A percentile compares a stretch with the other conserved stretches of the same genome.
Conservation (phyloP, 208 protist genomes). For the Tritrichomonas foetus region DNA sequence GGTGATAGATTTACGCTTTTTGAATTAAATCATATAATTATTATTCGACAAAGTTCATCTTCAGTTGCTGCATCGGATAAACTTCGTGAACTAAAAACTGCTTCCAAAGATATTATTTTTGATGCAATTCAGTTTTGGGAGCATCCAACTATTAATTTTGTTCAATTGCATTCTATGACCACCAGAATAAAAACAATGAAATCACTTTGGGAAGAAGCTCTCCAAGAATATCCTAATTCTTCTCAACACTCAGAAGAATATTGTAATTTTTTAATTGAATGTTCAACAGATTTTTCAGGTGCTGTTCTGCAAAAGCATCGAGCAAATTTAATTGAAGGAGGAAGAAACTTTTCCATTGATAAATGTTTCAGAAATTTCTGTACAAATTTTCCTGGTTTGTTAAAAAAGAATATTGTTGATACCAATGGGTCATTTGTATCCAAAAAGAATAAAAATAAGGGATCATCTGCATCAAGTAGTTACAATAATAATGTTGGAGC, state of each 20-base stretch:
- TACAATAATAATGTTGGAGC: no score
- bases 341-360: not conserved
- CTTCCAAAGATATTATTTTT: no score
- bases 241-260: not conserved
- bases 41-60: no score
- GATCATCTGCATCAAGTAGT: no score
- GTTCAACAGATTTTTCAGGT: not conserved
- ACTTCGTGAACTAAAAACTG: no score
- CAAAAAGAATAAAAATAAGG: not conserved
- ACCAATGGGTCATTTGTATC: not conserved
- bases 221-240: not conserved
- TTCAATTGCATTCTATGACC: no score
- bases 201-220: not conserved
- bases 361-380: not conserved
- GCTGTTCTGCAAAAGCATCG: not conserved
- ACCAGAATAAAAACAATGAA: no score
- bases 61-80: no score
- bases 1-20: no score
- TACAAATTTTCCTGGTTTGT: not conserved
- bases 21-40: no score
- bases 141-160: no score
- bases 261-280: not conserved
- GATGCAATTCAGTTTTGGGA: no score
- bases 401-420: not conserved
- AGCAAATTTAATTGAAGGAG: not conserved